A percentile compares a stretch with the other conserved stretches of the same genome.
Conservation (phyloP, 1,284 basidiomycete species). For the Ceratobasidium sp. region DNA sequence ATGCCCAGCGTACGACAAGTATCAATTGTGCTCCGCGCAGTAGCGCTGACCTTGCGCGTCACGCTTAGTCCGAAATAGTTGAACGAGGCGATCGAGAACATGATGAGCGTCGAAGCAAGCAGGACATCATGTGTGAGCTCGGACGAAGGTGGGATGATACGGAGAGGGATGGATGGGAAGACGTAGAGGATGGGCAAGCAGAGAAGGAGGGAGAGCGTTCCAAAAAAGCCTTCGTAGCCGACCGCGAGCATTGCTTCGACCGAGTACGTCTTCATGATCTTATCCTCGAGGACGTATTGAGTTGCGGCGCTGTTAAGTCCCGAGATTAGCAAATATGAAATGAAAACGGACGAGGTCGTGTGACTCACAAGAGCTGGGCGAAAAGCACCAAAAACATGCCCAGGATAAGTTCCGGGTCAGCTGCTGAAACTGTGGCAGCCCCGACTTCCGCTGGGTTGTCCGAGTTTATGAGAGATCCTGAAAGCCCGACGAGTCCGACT, state of each 20-base stretch:
- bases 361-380: constrained; percentile 95
- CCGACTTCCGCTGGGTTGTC: constrained; percentile 65
- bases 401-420: constrained; percentile 53
- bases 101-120: constrained; percentile 82
- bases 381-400: constrained; percentile 93
- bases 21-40: constrained; percentile 91
- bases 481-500: constrained; percentile 91
- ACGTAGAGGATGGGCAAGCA: constrained; percentile 82
- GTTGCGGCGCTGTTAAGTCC: constrained; percentile 81
- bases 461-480: constrained; percentile 90
- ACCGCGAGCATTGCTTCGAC: constrained; percentile 96
- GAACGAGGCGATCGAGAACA: constrained; percentile 90
- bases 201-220: constrained; percentile 80
- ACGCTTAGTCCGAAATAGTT: constrained; percentile 97
- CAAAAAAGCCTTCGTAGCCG: constrained; percentile 95
- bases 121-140: constrained; percentile 87
- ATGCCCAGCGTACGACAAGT: constrained; percentile 96
- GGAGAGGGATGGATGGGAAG: constrained; percentile 71
- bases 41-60: constrained; percentile 90
- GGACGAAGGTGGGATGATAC: constrained; percentile 93
- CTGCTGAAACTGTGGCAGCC: too few species aligned
- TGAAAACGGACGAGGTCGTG: too few species aligned
- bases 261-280: constrained; percentile 89
- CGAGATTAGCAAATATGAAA: too few species aligned
- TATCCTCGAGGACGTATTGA: constrained; percentile 97